Evolutionary conservation across 192 early-diverging fungal genomes (phyloP), one percentile per base, ranked within the genome.

Genomic region (Phlyctochytrium arcticum): DNA sequence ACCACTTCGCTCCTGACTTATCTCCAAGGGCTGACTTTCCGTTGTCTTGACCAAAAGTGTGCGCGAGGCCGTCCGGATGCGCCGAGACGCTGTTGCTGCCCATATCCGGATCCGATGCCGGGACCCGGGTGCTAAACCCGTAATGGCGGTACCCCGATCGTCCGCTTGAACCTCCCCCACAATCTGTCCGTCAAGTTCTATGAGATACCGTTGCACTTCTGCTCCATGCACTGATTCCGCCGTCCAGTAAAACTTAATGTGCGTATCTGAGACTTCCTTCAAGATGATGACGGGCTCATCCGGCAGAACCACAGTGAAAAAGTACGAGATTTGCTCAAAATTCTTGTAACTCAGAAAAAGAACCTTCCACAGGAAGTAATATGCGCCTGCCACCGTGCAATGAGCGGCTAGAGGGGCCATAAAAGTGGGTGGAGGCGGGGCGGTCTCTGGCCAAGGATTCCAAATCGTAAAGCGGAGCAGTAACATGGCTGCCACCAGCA

Each of bases 381-480:
- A 46, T 17, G 59, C n/a, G 4, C 63, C 74, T 34, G 70, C 68
- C 2, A 51, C 54, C 5, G 62, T 54, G 54, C 75, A 77, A 57
- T 77, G 74, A 1, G 72, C 75, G 6, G 74, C 75, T 29, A 77
- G 46, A 2, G 71, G 69, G 31, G 51, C 21, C 57, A 77, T 26
- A 29, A 72, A 70, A 34, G 59, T n/a, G 15, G 73, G 68, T n/a
- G n/a, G n/a, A n/a, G n/a, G n/a, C 29, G 73, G 73, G 6, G 68
- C 10, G 2, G n/a, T 15, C n/a, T 54, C 9, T 15, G 26, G 12
- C 74, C 56, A 51, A 10, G 72, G 72, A 62, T 73, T 65, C 73
- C 73, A 77, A 35, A 79, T 35, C 26, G 74, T 71, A 46, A 77
- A 79, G n/a, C 75, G 61, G 33, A 77, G 48, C 9, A 65, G 35